These are phyloP conservation scores for Penicillium sp. DNA, from an alignment of 2,329 filamentous ascomycete species.

Conservation along the genomic window DNA sequence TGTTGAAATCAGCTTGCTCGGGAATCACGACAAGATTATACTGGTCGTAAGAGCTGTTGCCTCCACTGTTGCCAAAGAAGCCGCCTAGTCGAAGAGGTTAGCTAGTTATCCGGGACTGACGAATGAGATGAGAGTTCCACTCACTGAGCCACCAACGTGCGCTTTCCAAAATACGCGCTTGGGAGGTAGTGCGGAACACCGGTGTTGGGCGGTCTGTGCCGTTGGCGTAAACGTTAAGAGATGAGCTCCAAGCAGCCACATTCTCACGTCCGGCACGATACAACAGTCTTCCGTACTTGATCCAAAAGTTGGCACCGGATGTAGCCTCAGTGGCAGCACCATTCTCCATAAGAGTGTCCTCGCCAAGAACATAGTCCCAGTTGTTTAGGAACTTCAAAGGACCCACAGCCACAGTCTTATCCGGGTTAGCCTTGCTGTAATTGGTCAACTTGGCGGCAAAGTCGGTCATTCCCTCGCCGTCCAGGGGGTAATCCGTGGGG, in stretches of 20 bases:
- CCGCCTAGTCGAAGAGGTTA: constrained; percentile 16
- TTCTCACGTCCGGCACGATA: constrained; percentile 50
- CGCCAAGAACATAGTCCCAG: constrained; percentile 51
- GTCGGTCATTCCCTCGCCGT: constrained; percentile 50
- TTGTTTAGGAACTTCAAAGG: constrained; percentile 55
- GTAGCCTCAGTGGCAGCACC: constrained; percentile 54
- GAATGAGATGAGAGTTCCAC: background rate
- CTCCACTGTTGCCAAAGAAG: constrained; percentile 27
- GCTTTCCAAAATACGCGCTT: constrained; percentile 56
- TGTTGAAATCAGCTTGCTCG: constrained; percentile 53
- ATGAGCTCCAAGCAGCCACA: constrained; percentile 51
- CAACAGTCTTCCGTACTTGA: constrained; percentile 54
- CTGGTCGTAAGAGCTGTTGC: constrained; percentile 30
- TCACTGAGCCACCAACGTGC: constrained; percentile 45
- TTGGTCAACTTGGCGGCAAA: constrained; percentile 53
- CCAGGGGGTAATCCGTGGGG: constrained; percentile 48
- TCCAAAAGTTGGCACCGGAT: constrained; percentile 55
- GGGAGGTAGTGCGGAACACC: constrained; percentile 55
- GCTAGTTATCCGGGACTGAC: background rate
- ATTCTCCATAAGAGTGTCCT: constrained; percentile 49
- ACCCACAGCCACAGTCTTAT: constrained; percentile 42
- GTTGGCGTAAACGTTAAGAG: constrained; percentile 43
- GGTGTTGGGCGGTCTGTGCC: constrained; percentile 51
- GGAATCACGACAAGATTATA: constrained; percentile 52
- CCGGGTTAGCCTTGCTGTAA: constrained; percentile 42